Conservation (phyloP, 805 yeast genomes). For the Pichia nakasei region DNA sequence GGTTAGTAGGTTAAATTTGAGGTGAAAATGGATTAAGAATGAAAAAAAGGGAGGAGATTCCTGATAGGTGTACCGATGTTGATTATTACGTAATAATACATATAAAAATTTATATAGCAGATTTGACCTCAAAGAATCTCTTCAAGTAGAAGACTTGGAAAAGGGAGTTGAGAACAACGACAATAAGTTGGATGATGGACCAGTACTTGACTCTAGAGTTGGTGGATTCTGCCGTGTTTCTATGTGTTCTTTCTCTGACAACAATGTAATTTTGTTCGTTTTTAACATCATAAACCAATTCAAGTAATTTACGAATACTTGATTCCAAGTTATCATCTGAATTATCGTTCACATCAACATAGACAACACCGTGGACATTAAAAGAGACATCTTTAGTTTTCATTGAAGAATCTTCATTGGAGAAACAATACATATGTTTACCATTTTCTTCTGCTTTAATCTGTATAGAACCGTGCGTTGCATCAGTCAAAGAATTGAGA, state of each 20-base stretch:
- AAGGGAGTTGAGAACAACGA: slow-evolving; percentile 77
- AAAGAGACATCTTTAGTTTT: slow-evolving; percentile 87
- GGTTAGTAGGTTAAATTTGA: no score
- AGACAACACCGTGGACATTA: slow-evolving; percentile 89
- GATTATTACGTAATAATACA: neutral
- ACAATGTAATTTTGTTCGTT: slow-evolving; percentile 91
- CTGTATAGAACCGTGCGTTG: slow-evolving; percentile 75
- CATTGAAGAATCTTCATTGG: slow-evolving; percentile 68
- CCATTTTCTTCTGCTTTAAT: slow-evolving; percentile 61
- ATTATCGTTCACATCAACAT: slow-evolving; percentile 62
- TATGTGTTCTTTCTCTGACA: slow-evolving; percentile 92
- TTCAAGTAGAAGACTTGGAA: slow-evolving; percentile 92
- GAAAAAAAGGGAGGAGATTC: no score
- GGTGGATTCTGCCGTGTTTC: slow-evolving; percentile 97
- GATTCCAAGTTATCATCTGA: slow-evolving; percentile 73
- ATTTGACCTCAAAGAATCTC: slow-evolving; percentile 91
- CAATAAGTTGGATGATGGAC: slow-evolving; percentile 84
- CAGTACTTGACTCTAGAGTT: slow-evolving; percentile 97
- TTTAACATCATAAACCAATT: slow-evolving; percentile 75
- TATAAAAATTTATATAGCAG: slow-evolving; percentile 21
- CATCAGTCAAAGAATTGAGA: slow-evolving; percentile 40
- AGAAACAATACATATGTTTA: slow-evolving; percentile 80
- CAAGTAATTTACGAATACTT: slow-evolving; percentile 67
- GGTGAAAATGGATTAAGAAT: no score
- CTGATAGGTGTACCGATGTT: no score